Evolutionary conservation across 148 eudicot species (phyloP), one percentile per base, ranked within the genome.

Genomic region (Rhododendron ovatum): DNA sequence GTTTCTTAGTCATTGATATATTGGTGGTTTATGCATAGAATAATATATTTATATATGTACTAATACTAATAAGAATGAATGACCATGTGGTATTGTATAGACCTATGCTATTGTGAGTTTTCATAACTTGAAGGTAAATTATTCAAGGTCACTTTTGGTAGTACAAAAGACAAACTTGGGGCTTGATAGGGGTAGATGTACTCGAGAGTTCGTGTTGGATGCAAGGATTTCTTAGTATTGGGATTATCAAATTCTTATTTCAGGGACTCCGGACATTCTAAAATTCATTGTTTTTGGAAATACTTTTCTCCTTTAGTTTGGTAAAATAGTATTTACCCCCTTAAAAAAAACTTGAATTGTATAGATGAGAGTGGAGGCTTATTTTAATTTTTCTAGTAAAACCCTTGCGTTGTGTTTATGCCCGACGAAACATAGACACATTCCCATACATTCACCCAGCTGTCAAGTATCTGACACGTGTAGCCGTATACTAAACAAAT

Each of bases 1-100:
- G 79, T 81, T 63, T 78, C 37, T 67, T 71, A 20, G 13, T 84
- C 75, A 73, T 89, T 48, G 39, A 81, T 51, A 26, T 71, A 74
- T 28, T 81, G 82, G 71, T 89, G 59, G 76, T 75, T 82, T 50
- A 48, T 14, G 0, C 22, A 30, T 30, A 18, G 51, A 71, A 69
- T 69, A 18, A n/a, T 45, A 48, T 22, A 3, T 35, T 50, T 73
- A 41, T 11, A 69, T 83, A 41, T 69, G 61, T 24, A 5, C 53
- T 61, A 14, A 53, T 17, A 55, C 7, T 17, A n/a, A 22, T 83
- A 15, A 35, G 78, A 73, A 22, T 65, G 85, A 45, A 43, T 67
- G n/a, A 48, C 28, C 12, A 8, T 3, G 14, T 67, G 30, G 8
- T 12, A 24, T 43, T 11, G 9, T 69, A 37, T n/a, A 28, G 59